These are phyloP conservation scores for Cicer bijugum DNA, from an alignment of 306 rosid species.

Conservation along the genomic window DNA sequence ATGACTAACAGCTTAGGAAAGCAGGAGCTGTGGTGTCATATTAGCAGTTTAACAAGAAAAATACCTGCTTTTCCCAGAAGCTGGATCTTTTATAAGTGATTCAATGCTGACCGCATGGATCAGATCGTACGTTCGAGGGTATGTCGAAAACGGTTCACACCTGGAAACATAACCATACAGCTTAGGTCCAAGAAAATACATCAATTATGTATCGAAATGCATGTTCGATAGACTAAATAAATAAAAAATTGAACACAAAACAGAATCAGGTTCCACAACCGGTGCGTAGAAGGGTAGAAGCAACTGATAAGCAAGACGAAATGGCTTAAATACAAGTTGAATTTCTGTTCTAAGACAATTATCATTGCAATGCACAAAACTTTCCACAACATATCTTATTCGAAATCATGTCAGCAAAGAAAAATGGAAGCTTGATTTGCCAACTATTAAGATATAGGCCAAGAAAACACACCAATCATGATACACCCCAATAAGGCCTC, in stretches of 20 bases:
- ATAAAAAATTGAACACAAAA: background rate
- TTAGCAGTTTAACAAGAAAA: constrained; percentile 23
- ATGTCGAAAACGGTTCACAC: constrained; percentile 98
- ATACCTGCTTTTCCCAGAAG: constrained; percentile 77
- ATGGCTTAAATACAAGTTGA: background rate
- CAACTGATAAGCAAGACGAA: too few species aligned
- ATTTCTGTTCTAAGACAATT: constrained; percentile 23
- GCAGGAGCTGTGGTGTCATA: background rate
- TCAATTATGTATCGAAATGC: constrained; percentile 19
- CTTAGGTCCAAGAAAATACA: constrained; percentile 43
- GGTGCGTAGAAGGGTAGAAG: too few species aligned
- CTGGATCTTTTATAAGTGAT: constrained; percentile 71
- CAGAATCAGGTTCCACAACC: background rate
- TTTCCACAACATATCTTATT: constrained; percentile 11
- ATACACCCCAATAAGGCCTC: constrained; percentile 91
- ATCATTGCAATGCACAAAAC: constrained; percentile 22
- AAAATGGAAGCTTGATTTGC: background rate
- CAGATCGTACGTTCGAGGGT: constrained; percentile 91
- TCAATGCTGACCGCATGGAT: constrained; percentile 80
- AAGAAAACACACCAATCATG: constrained; percentile 83
- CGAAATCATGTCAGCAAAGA: background rate
- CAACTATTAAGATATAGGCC: constrained; percentile 3
- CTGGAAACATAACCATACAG: constrained; percentile 54
- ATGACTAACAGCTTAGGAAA: constrained; percentile 31
- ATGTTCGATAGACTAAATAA: constrained; percentile 9